Conservation (phyloP, 2,329 filamentous ascomycete species). For the Exophiala oligosperma region DNA sequence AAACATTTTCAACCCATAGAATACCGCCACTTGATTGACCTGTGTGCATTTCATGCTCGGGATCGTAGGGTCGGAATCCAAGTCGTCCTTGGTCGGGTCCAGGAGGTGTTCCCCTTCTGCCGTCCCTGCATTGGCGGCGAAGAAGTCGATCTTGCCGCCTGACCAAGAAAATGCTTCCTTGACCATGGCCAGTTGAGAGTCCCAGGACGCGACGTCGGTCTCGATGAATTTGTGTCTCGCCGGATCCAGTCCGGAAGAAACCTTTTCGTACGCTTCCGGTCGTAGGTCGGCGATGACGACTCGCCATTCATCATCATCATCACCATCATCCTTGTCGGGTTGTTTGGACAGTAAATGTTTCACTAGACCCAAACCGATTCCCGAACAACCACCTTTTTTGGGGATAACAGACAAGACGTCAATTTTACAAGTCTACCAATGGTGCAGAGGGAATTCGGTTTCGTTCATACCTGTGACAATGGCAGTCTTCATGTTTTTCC, state of each 20-base stretch:
- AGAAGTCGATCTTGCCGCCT: conserved; percentile 47
- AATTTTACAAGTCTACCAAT: background rate
- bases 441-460: background rate
- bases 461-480: conserved; percentile 14
- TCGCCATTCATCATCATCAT: conserved; percentile 39
- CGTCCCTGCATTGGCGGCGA: conserved; percentile 59
- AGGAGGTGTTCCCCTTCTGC: conserved; percentile 37
- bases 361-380: conserved; percentile 60
- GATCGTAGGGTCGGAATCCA: conserved; percentile 28
- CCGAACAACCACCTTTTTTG: conserved; percentile 56
- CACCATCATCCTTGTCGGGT: background rate
- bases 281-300: conserved; percentile 59
- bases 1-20: conserved; percentile 40
- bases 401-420: background rate
- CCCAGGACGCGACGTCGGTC: conserved; percentile 54
- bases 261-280: conserved; percentile 12
- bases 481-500: conserved; percentile 13
- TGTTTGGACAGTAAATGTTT: conserved; percentile 47
- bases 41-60: conserved; percentile 37
- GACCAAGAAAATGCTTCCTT: conserved; percentile 45
- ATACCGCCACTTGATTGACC: conserved; percentile 35
- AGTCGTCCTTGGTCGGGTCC: conserved; percentile 4
- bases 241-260: conserved; percentile 15
- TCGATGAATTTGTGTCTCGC: conserved; percentile 38
- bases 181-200: conserved; percentile 53